Conservation (phyloP, 345 rosid species). For the Mallotus nudiflorus region DNA sequence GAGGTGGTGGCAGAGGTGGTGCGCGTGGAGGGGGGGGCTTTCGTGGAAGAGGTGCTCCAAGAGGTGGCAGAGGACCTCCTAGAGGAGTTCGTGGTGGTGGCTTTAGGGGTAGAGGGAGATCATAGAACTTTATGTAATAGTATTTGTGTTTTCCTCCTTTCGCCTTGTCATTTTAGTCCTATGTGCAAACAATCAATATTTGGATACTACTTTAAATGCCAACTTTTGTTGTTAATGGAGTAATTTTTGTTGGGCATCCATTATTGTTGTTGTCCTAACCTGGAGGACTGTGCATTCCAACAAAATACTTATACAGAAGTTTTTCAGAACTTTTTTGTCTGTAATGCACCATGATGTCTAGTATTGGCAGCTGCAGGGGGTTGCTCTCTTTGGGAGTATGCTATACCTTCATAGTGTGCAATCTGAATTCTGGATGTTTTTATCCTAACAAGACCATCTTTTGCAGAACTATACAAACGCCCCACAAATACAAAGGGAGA, state of each 20-base stretch:
- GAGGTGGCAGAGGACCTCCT: slow-evolving; percentile 65
- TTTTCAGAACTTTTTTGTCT: background rate
- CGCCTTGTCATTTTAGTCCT: slow-evolving; percentile 14
- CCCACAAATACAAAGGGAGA: too few species aligned
- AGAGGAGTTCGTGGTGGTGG: slow-evolving; percentile 68
- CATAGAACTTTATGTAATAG: slow-evolving; percentile 31
- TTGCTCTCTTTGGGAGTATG: too few species aligned
- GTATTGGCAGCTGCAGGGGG: too few species aligned
- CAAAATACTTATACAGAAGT: background rate
- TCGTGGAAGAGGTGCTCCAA: slow-evolving; percentile 69
- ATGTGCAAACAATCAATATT: slow-evolving; percentile 14
- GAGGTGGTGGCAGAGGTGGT: slow-evolving; percentile 26
- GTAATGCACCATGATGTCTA: too few species aligned
- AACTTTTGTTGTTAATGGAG: slow-evolving; percentile 4
- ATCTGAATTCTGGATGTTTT: too few species aligned
- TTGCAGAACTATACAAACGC: too few species aligned
- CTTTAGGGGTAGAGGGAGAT: slow-evolving; percentile 71
- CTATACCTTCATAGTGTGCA: too few species aligned
- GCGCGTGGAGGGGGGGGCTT: slow-evolving; percentile 45
- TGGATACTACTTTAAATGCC: slow-evolving; percentile 13
- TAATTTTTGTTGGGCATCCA: background rate
- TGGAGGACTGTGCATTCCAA: background rate
- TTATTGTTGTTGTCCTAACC: background rate
- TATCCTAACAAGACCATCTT: too few species aligned
- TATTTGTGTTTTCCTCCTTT: slow-evolving; percentile 15